phyloP scores from a whole-genome alignment of 768 basidiomycete species.

The Suillus cothurnatus region DNA sequence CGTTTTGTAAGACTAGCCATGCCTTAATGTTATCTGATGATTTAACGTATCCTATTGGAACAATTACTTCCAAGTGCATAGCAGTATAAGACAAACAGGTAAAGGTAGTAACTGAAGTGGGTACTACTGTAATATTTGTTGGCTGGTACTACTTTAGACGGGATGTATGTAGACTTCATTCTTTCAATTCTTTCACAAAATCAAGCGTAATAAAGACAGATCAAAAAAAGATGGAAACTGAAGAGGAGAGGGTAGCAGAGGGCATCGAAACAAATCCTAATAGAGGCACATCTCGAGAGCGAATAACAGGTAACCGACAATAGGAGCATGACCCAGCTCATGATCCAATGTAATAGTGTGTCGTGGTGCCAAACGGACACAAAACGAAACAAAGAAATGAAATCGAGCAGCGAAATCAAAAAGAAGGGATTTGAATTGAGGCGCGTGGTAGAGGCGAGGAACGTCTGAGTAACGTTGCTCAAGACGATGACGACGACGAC shows the following conservation, averaged over 20 bases:
- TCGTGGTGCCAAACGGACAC: constrained; percentile 22
- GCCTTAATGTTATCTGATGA: not conserved
- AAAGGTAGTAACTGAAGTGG: constrained; percentile 12
- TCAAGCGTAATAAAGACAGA: constrained; percentile 25
- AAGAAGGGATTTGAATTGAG: constrained; percentile 14
- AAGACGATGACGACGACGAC: constrained; percentile 17
- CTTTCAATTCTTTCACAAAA: constrained; percentile 14
- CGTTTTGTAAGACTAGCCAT: not conserved
- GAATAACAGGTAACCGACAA: constrained; percentile 33
- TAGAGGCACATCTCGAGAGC: constrained; percentile 39
- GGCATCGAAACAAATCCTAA: constrained; percentile 37
- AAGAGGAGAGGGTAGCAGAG: constrained; percentile 20
- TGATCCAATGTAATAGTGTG: constrained; percentile 36
- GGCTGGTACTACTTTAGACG: constrained; percentile 17
- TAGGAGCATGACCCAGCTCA: constrained; percentile 33
- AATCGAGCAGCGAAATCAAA: constrained; percentile 27
- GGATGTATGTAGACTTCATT: constrained; percentile 16
- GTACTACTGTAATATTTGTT: constrained; percentile 13
- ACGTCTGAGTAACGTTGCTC: constrained; percentile 8
- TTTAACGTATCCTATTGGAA: not conserved
- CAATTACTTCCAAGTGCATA: constrained; percentile 5
- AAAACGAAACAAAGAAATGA: constrained; percentile 21
- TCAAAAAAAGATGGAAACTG: constrained; percentile 29
- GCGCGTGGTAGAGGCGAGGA: constrained; percentile 15
- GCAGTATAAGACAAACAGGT: constrained; percentile 5